A percentile compares a stretch with the other conserved stretches of the same genome.
phyloP scores from a whole-genome alignment of 2,329 filamentous ascomycete species.

The Arthrinium puccinioides region DNA sequence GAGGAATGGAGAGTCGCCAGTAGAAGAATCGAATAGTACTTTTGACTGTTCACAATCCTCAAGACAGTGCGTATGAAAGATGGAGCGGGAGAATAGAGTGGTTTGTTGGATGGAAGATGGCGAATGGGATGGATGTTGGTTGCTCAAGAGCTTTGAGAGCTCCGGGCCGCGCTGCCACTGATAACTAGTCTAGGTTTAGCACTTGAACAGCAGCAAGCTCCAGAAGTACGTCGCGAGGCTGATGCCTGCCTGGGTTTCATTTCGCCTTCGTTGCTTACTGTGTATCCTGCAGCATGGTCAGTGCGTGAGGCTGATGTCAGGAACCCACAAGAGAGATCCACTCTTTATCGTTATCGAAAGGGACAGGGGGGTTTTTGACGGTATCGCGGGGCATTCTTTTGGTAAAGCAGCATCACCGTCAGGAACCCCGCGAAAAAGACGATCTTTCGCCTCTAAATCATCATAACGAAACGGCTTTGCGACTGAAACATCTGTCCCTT shows the following conservation, averaged over 20 bases:
- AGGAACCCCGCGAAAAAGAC: no score
- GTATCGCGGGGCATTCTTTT: constrained; percentile 1
- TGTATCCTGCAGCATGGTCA: no score
- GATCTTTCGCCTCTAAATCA: no score
- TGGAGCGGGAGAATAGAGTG: not conserved
- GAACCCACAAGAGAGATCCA: no score
- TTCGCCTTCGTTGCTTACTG: no score
- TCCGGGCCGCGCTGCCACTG: constrained; percentile 1
- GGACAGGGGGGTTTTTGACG: no score
- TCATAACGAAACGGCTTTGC: no score
- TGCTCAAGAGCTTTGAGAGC: constrained; percentile 3
- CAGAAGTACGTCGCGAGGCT: constrained; percentile 3
- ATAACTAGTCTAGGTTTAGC: not conserved
- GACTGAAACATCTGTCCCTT: no score
- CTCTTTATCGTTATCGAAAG: not conserved
- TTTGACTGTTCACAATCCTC: no score
- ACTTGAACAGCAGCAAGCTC: not conserved
- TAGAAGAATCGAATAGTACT: not conserved
- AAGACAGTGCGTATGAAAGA: not conserved
- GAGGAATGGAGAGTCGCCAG: not conserved
- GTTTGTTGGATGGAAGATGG: constrained; percentile 1
- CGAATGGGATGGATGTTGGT: constrained; percentile 1
- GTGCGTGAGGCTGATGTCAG: not conserved
- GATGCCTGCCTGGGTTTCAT: constrained; percentile 1
- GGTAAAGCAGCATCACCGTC: no score